These are phyloP conservation scores for Ambispora gerdemannii DNA, from an alignment of 192 early-diverging fungal genomes.

Conservation along the genomic window DNA sequence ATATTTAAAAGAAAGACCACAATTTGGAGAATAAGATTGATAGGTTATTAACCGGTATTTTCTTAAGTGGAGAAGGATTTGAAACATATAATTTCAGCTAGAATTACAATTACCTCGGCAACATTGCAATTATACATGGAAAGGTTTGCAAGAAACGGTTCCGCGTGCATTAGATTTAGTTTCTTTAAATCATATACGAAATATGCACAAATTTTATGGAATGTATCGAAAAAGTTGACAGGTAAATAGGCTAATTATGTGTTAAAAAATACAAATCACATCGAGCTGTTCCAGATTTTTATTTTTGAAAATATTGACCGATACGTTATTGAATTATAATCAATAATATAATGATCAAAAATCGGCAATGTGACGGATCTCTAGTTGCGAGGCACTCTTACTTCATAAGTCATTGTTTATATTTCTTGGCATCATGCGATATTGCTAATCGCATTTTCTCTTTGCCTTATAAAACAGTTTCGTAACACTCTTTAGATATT, in stretches of 20 bases:
- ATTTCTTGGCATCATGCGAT: background rate
- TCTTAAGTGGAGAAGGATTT: no score
- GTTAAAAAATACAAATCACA: background rate
- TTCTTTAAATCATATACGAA: background rate
- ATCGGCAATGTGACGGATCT: background rate
- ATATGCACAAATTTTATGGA: slow-evolving; percentile 6
- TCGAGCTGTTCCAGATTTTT: background rate
- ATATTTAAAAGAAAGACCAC: no score
- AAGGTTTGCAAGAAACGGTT: slow-evolving; percentile 8
- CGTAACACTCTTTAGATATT: no score
- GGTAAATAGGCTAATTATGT: background rate
- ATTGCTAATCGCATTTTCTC: no score
- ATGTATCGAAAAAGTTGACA: background rate
- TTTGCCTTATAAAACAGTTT: no score
- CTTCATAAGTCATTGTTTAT: background rate
- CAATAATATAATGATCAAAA: background rate
- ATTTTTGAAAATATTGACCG: no score
- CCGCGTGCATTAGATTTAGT: background rate
- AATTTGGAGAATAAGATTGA: no score
- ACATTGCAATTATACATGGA: slow-evolving; percentile 14
- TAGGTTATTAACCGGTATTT: no score
- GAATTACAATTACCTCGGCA: no score
- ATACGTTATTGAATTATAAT: no score
- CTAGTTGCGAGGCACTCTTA: background rate
- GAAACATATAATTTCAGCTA: no score